A percentile compares a stretch with the other conserved stretches of the same genome.
Conservation (phyloP, 2,329 filamentous ascomycete genomes). For the Diplocarpon rosae region DNA sequence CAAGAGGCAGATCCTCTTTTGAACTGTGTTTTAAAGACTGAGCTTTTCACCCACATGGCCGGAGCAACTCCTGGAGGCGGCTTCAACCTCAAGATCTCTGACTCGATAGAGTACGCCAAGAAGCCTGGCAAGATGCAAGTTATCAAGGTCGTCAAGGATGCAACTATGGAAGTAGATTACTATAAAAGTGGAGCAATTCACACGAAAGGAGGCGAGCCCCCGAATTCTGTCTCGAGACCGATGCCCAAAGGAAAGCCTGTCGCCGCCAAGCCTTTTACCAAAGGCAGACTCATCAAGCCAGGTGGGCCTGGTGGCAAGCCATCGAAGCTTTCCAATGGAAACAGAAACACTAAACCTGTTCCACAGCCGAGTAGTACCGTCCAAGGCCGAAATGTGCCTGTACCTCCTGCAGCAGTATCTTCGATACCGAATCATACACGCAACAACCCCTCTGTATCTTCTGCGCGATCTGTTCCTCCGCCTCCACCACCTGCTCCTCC, state of each 20-base stretch:
- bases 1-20: conserved; percentile 90
- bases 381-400: conserved; percentile 21
- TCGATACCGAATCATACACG: conserved; percentile 42
- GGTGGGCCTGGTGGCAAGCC: conserved; percentile 76
- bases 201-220: conserved; percentile 71
- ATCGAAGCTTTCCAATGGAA: conserved; percentile 51
- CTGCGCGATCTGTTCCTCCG: conserved; percentile 40
- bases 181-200: conserved; percentile 94
- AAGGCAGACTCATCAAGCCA: conserved; percentile 82
- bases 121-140: conserved; percentile 86
- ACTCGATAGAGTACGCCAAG: conserved; percentile 89
- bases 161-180: conserved; percentile 61
- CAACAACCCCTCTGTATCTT: conserved; percentile 42
- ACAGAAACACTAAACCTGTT: conserved; percentile 26
- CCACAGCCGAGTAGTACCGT: conserved; percentile 15
- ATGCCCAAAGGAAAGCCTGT: conserved; percentile 82
- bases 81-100: conserved; percentile 71
- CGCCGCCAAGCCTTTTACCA: conserved; percentile 80
- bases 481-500: conserved; percentile 56
- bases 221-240: conserved; percentile 70
- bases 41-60: conserved; percentile 88
- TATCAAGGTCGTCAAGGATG: conserved; percentile 86
- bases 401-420: conserved; percentile 21
- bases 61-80: conserved; percentile 64
- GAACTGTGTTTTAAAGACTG: conserved; percentile 91